Evolutionary conservation across 129 eudicot genomes (phyloP).

Genomic region (Gnaphalium uliginosum): DNA sequence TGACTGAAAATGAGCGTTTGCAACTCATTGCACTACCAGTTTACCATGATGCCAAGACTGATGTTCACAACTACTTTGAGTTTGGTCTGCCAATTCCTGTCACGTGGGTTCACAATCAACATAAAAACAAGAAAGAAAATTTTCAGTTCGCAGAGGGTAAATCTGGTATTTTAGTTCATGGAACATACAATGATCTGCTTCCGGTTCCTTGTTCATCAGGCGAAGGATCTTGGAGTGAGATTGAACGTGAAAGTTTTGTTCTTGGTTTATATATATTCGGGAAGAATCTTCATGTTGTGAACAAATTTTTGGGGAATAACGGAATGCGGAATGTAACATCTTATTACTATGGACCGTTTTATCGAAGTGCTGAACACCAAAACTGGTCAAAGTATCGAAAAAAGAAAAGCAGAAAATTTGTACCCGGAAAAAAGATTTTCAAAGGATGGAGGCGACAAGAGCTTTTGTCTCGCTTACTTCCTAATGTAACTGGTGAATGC

Average conservation of each 20-base stretch:
- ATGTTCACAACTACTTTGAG: background rate
- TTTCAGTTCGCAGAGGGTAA: background rate
- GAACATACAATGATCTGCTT: slow-evolving; percentile 8
- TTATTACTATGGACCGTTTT: slow-evolving; percentile 53
- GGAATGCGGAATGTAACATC: slow-evolving; percentile 45
- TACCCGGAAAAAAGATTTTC: slow-evolving; percentile 51
- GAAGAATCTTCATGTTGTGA: slow-evolving; percentile 52
- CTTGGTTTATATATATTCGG: slow-evolving; percentile 63
- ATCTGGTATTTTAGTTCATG: background rate
- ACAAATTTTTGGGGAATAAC: slow-evolving; percentile 46
- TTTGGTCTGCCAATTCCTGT: slow-evolving; percentile 44
- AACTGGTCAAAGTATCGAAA: slow-evolving; percentile 51
- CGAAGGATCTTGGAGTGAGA: slow-evolving; percentile 45
- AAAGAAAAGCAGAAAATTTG: slow-evolving; percentile 34
- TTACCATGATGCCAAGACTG: background rate
- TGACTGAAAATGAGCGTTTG: slow-evolving; percentile 30
- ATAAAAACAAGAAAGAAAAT: background rate
- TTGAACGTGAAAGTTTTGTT: slow-evolving; percentile 49
- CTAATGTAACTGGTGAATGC: slow-evolving; percentile 47
- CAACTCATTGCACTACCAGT: slow-evolving; percentile 22
- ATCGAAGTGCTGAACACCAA: slow-evolving; percentile 34
- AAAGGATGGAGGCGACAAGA: slow-evolving; percentile 57
- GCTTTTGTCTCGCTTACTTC: slow-evolving; percentile 46
- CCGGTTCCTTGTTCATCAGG: slow-evolving; percentile 41
- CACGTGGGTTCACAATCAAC: slow-evolving; percentile 41